Base-by-base conservation (phyloP, 768 basidiomycete genomes). In the Collybiopsis luxurians region DNA sequence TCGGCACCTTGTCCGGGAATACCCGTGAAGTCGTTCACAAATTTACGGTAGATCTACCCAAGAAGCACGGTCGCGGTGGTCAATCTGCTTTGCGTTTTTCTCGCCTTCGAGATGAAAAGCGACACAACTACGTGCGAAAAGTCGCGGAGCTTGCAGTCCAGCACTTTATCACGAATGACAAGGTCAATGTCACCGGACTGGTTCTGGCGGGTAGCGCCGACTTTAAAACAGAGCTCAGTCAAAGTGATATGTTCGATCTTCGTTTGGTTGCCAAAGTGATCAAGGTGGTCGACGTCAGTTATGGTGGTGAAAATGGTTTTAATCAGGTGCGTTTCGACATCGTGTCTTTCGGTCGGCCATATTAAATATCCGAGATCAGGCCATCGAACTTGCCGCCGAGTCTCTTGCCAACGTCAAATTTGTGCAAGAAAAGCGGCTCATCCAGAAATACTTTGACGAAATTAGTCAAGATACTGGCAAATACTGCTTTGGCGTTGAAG, bases 31-130 rank as follows among this genome's bases (percentile, higher is more conserved):
- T 99, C 52, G 80, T 96, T 56, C 97, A 99, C 78, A 98, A 98
- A 74, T 98, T 98, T 78, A 93, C 93, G 19, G 97, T 99, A 69
- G 97, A 98, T 73, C 83, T 98, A 10, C 97, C 97, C 42, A 99
- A 99, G 80, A 99, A 99, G 79, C 97, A 98, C 72, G 96, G 96
- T 61, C 95, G 97, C 80, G 97, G 97, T 85, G 97, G 97, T 73
- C 97, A 99, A 74, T 98, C 97, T 55, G 97, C 97, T 24, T 83
- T 98, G 43, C 97, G 97, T 90, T 99, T 99, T 85, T 92, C 96
- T 39, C 96, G 97, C 80, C 85, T 99, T 49, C 90, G 97, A 67
- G 97, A 98, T 72, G 97, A 99, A 78, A 97, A 97, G 73, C 87
- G 97, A 46, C 95, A 98, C 86, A 99, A 98, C 75, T 99, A 99